phyloP scores from a whole-genome alignment of 345 rosid species.

The Eucalyptus curtisii region DNA sequence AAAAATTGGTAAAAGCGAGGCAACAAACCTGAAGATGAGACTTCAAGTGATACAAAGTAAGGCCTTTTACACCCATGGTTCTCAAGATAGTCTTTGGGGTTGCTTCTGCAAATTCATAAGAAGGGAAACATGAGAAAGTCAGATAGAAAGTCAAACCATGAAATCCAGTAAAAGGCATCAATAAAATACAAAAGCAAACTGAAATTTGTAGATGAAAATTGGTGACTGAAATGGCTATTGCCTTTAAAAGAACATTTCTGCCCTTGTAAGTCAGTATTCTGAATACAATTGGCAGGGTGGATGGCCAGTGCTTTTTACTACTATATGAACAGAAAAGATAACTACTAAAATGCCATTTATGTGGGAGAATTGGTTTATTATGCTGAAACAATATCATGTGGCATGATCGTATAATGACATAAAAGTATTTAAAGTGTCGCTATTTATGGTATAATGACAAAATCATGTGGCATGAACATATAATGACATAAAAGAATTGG shows the following conservation, averaged over 20 bases:
- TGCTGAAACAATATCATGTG: neutral
- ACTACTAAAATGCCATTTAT: neutral
- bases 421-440: neutral
- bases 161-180: neutral
- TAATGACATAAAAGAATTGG: neutral
- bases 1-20: neutral
- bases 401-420: neutral
- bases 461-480: no score
- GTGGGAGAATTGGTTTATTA: neutral
- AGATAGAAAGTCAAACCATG: neutral
- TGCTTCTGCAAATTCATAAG: slow-evolving; percentile 42
- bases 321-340: neutral
- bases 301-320: neutral
- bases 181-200: neutral
- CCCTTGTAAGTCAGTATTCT: neutral
- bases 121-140: neutral
- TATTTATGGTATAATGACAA: neutral
- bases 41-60: slow-evolving; percentile 86
- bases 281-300: neutral
- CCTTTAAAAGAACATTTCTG: neutral
- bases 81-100: slow-evolving; percentile 90
- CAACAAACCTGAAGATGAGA: slow-evolving; percentile 83
- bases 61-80: slow-evolving; percentile 92
- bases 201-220: neutral
- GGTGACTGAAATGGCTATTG: neutral